Conservation (phyloP, 768 basidiomycete genomes). For the Podaxis sp. region DNA sequence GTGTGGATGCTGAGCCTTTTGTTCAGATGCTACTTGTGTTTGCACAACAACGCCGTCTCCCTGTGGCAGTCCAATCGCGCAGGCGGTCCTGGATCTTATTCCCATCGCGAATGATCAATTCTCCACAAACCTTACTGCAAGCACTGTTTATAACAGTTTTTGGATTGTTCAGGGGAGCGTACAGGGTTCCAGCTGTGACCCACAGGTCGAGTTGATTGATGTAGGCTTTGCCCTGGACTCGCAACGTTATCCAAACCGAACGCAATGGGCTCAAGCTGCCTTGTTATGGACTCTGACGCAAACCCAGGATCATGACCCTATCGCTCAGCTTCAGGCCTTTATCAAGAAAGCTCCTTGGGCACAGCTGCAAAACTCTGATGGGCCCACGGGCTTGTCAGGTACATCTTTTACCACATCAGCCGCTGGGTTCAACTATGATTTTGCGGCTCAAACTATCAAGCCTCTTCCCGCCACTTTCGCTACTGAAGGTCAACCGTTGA, state of each 20-base stretch:
- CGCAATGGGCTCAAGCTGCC: constrained; percentile 56
- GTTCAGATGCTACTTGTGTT: constrained; percentile 59
- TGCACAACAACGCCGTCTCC: constrained; percentile 42
- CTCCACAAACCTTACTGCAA: constrained; percentile 40
- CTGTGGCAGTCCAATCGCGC: constrained; percentile 52
- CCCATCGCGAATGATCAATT: constrained; percentile 50
- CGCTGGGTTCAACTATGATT: constrained; percentile 58
- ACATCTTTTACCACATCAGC: constrained; percentile 37
- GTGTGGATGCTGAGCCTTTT: constrained; percentile 8
- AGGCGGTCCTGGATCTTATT: constrained; percentile 46
- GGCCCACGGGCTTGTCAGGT: constrained; percentile 31
- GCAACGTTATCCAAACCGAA: constrained; percentile 43
- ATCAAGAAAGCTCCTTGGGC: constrained; percentile 50
- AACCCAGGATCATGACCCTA: constrained; percentile 42
- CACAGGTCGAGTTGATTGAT: constrained; percentile 56
- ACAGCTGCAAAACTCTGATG: constrained; percentile 35
- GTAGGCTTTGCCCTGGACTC: constrained; percentile 44
- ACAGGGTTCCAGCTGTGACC: constrained; percentile 43
- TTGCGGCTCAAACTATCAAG: constrained; percentile 51
- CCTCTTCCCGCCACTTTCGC: constrained; percentile 44
- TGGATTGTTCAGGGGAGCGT: constrained; percentile 48
- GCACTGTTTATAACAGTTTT: constrained; percentile 44
- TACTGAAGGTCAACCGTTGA: constrained; percentile 42
- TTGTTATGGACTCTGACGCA: constrained; percentile 59
- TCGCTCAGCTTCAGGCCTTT: constrained; percentile 42